Conservation (phyloP, 192 early-diverging fungal genomes). For the Coemansia pectinata region DNA sequence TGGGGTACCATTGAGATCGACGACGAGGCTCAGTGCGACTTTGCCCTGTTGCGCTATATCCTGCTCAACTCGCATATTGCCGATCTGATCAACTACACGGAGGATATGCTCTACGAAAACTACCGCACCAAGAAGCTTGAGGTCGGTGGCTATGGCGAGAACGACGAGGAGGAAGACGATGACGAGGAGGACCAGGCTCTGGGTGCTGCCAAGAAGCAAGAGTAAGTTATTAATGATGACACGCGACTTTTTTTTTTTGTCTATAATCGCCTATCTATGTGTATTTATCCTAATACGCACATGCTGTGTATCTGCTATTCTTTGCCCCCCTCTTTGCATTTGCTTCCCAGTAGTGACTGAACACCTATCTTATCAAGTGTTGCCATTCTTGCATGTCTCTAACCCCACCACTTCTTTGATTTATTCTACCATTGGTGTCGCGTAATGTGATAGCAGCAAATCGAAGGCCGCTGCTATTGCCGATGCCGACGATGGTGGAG, state of each 20-base stretch:
- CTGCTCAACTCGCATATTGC: constrained; percentile 95
- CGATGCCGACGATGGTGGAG: background rate
- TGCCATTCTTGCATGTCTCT: constrained; percentile 2
- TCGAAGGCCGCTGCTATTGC: constrained; percentile 6
- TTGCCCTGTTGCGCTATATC: constrained; percentile 89
- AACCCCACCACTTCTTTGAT: background rate
- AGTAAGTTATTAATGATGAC: constrained; percentile 18
- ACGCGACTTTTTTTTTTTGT: background rate
- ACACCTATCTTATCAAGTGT: background rate
- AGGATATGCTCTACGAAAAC: constrained; percentile 91
- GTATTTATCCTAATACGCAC: constrained; percentile 15
- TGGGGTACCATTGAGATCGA: constrained; percentile 98
- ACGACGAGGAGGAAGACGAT: constrained; percentile 27
- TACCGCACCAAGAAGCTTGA: constrained; percentile 92
- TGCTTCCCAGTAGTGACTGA: background rate
- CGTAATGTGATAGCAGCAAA: constrained; percentile 4
- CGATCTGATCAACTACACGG: constrained; percentile 96
- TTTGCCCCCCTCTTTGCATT: constrained; percentile 1
- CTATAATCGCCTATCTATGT: constrained; percentile 1
- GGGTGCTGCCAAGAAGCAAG: constrained; percentile 31
- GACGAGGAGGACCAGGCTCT: constrained; percentile 24
- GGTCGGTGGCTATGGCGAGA: constrained; percentile 48
- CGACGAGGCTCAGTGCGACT: constrained; percentile 95
- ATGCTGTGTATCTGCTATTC: background rate
- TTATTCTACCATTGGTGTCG: background rate